These are phyloP conservation scores for Candida caryicola DNA, from an alignment of 805 yeast genomes.

Conservation along the genomic window DNA sequence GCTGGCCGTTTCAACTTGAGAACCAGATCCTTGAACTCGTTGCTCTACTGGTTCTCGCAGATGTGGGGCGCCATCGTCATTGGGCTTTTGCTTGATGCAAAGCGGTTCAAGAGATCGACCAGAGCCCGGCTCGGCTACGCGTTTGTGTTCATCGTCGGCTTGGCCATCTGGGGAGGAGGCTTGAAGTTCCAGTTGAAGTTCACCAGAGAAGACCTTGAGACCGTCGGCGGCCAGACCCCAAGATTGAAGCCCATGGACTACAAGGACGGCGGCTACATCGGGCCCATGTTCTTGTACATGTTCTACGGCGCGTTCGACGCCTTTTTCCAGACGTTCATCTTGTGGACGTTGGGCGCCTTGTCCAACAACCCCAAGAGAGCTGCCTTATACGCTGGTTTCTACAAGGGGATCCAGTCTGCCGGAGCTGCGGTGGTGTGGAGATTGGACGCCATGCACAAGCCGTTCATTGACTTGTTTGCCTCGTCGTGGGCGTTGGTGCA, in stretches of 20 bases:
- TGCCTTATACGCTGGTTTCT: slow-evolving; percentile 58
- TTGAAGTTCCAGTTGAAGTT: slow-evolving; percentile 43
- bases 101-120: slow-evolving; percentile 36
- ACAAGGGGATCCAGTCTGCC: slow-evolving; percentile 63
- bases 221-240: slow-evolving; percentile 4
- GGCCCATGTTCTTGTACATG: slow-evolving; percentile 61
- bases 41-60: slow-evolving; percentile 60
- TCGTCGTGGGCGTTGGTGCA: slow-evolving; percentile 46
- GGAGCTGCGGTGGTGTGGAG: slow-evolving; percentile 64
- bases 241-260: slow-evolving; percentile 40
- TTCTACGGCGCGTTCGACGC: slow-evolving; percentile 62
- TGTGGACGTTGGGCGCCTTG: slow-evolving; percentile 59
- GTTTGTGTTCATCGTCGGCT: slow-evolving; percentile 35
- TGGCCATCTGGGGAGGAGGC: slow-evolving; percentile 62
- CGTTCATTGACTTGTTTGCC: slow-evolving; percentile 44
- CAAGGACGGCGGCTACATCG: slow-evolving; percentile 46
- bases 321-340: slow-evolving; percentile 54
- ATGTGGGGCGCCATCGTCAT: slow-evolving; percentile 53
- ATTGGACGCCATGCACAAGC: slow-evolving; percentile 41
- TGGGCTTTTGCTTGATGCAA: slow-evolving; percentile 49
- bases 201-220: slow-evolving; percentile 35
- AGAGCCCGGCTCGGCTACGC: slow-evolving; percentile 48
- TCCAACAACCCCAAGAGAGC: slow-evolving; percentile 55
- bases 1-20: slow-evolving; percentile 54
- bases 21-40: slow-evolving; percentile 59